These are phyloP conservation scores for Aurantiochytrium sp. DNA, from an alignment of 108 stramenopile species.

Conservation along the genomic window DNA sequence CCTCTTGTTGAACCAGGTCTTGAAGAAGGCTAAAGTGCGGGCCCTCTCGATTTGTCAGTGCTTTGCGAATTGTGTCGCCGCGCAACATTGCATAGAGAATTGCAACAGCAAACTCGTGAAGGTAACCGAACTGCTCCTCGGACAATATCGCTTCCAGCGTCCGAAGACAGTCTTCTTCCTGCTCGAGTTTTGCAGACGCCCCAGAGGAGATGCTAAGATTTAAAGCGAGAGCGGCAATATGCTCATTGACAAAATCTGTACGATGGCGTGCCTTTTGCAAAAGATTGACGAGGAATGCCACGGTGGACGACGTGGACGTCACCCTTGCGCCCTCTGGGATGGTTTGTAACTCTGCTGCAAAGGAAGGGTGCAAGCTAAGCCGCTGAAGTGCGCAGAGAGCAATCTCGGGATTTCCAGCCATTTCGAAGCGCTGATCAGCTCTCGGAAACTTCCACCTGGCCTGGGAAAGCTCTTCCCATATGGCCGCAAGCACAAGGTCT, in stretches of 20 bases:
- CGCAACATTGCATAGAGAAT: not conserved
- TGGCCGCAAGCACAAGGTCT: not conserved
- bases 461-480: not conserved
- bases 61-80: not conserved
- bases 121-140: not conserved
- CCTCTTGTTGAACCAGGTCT: not conserved
- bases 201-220: not conserved
- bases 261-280: not conserved
- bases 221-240: not conserved
- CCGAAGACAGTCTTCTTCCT: not conserved
- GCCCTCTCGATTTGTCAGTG: not conserved
- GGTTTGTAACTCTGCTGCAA: not conserved
- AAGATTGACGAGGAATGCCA: not conserved
- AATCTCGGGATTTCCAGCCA: not conserved
- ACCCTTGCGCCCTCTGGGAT: not conserved
- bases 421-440: not conserved
- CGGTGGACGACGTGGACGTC: not conserved
- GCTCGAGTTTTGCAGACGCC: not conserved
- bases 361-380: not conserved
- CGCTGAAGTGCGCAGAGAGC: not conserved
- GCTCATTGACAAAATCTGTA: not conserved
- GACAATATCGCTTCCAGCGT: not conserved
- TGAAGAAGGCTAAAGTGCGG: not conserved
- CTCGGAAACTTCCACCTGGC: not conserved
- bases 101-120: not conserved